A percentile compares a stretch with the other conserved stretches of the same genome.
Conservation (phyloP, 331 rosid genomes). For the Quercus phellos region DNA sequence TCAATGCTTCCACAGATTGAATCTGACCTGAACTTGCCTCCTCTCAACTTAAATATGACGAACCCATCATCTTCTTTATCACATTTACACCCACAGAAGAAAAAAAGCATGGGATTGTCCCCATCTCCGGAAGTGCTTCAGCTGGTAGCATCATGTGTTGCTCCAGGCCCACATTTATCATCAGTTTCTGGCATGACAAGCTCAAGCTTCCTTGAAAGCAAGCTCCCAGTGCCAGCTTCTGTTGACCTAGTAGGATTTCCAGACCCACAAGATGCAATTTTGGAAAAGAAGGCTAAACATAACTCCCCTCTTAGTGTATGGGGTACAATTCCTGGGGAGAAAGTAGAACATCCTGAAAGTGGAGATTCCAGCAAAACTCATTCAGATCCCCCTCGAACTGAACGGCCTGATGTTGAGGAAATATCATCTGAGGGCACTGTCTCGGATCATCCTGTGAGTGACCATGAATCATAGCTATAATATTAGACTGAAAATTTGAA, state of each 20-base stretch:
- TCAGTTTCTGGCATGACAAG: constrained; percentile 42
- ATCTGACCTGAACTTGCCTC: constrained; percentile 52
- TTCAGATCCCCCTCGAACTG: constrained; percentile 66
- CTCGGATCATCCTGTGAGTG: constrained; percentile 71
- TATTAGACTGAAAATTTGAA: constrained; percentile 32
- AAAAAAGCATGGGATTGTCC: constrained; percentile 47
- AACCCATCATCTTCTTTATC: constrained; percentile 39
- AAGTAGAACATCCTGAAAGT: constrained; percentile 40
- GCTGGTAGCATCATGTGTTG: constrained; percentile 73
- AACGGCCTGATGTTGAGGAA: constrained; percentile 52
- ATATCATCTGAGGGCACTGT: constrained; percentile 91
- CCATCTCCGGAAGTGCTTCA: constrained; percentile 95
- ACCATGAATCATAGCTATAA: constrained; percentile 59
- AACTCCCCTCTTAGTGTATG: constrained; percentile 27
- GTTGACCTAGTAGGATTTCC: constrained; percentile 42
- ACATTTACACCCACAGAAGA: constrained; percentile 35
- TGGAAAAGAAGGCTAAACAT: constrained; percentile 35
- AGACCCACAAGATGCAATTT: constrained; percentile 41
- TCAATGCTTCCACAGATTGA: constrained; percentile 51
- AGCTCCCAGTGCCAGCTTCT: constrained; percentile 54
- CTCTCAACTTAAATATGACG: constrained; percentile 29
- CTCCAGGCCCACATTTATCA: constrained; percentile 49
- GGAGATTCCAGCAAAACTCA: constrained; percentile 89
- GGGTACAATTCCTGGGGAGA: constrained; percentile 35
- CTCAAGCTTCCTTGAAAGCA: constrained; percentile 44